Evolutionary conservation across 805 yeast genomes (phyloP).

Genomic region (Zygosaccharomyces bisporus): DNA sequence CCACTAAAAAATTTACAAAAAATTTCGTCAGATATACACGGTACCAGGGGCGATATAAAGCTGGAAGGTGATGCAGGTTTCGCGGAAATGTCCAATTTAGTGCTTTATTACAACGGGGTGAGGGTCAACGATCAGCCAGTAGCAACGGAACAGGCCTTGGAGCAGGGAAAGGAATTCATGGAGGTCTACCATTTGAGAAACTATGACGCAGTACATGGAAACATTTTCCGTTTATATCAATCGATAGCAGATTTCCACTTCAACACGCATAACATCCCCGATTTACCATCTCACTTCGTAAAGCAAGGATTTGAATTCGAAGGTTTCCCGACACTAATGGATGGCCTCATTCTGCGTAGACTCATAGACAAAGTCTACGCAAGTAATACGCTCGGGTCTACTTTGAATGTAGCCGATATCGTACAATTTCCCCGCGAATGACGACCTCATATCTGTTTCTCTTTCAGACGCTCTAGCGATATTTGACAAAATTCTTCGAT

Average conservation of each 20-base stretch:
- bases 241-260: constrained; percentile 33
- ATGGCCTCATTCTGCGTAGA: constrained; percentile 25
- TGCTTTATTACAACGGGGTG: constrained; percentile 31
- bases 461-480: constrained; percentile 1
- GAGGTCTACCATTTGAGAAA: constrained; percentile 34
- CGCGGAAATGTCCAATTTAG: constrained; percentile 33
- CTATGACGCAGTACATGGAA: constrained; percentile 33
- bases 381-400: constrained; percentile 25
- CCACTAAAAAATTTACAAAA: constrained; percentile 34
- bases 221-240: constrained; percentile 32
- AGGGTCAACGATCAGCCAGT: constrained; percentile 19
- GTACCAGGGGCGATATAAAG: constrained; percentile 34
- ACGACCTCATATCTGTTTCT: not conserved
- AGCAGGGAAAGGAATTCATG: constrained; percentile 29
- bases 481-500: constrained; percentile 58
- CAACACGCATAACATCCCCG: constrained; percentile 24
- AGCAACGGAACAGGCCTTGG: constrained; percentile 12
- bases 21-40: constrained; percentile 34
- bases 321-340: constrained; percentile 34
- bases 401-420: constrained; percentile 18
- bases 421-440: not conserved
- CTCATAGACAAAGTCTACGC: constrained; percentile 28
- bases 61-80: constrained; percentile 37
- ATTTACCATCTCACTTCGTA: constrained; percentile 23
- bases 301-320: constrained; percentile 31